These are phyloP conservation scores for Cladorrhinum sp. DNA, from an alignment of 2,329 filamentous ascomycete genomes.

Conservation along the genomic window DNA sequence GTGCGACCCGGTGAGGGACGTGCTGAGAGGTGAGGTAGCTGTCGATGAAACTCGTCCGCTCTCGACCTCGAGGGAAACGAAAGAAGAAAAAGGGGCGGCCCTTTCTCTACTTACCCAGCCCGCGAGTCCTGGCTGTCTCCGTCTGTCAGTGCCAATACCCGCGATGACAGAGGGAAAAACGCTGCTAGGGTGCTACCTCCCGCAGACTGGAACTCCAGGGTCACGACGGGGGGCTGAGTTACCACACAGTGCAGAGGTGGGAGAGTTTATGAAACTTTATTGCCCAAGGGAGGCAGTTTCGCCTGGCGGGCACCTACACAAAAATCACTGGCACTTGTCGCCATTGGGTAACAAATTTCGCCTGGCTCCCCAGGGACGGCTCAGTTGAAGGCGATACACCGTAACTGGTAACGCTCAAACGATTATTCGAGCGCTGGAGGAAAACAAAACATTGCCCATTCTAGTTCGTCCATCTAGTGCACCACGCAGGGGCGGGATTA, in stretches of 20 bases:
- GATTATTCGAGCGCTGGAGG: not conserved
- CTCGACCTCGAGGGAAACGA: slow-evolving; percentile 3
- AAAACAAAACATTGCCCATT: not conserved
- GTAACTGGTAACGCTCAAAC: not conserved
- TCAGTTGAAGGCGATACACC: not conserved
- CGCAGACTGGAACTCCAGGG: slow-evolving; percentile 15
- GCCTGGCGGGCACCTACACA: not conserved
- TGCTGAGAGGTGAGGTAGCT: slow-evolving; percentile 21
- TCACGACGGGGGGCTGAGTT: slow-evolving; percentile 19
- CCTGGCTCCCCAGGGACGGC: slow-evolving; percentile 12
- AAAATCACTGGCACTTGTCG: slow-evolving; percentile 19
- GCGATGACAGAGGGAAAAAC: slow-evolving; percentile 10
- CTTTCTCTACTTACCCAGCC: slow-evolving; percentile 4
- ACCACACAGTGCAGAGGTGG: not conserved
- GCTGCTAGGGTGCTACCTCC: slow-evolving; percentile 14
- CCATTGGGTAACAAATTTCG: slow-evolving; percentile 25
- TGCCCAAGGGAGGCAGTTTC: not conserved
- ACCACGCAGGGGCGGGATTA: not conserved
- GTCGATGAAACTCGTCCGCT: slow-evolving; percentile 23
- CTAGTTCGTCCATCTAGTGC: not conserved
- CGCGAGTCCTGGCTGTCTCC: not conserved
- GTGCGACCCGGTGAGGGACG: slow-evolving; percentile 17
- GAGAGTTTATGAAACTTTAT: not conserved
- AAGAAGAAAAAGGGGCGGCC: slow-evolving; percentile 15
- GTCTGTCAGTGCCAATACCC: slow-evolving; percentile 16